Evolutionary conservation across 176 grass and related monocot species (phyloP), one percentile per base, ranked within the genome.

Genomic region (Carex kokanica): DNA sequence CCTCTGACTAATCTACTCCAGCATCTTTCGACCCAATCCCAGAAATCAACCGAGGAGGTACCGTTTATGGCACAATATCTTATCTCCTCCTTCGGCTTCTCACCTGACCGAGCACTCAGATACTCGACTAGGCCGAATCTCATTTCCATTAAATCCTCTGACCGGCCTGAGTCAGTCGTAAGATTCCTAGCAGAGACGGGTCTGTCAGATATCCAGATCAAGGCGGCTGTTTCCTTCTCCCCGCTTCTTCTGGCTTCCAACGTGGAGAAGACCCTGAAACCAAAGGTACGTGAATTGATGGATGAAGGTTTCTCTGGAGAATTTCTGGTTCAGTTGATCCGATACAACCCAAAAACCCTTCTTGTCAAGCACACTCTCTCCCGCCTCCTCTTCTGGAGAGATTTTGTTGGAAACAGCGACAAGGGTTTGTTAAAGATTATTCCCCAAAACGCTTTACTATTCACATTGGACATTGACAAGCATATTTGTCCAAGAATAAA

Each of bases 191-290:
- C 4, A 3, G 78, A 81, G 40, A 81, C 34, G 5, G 78, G 78
- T 17, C 41, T 63, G 12, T 41, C 78, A 1, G 77, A 80, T 55
- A 13, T 8, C 2, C 53, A 80, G 29, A 60, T 60, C 29, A 34
- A 63, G 54, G 29, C 78, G 15, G 34, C 36, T 40, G 12, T 81
- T 23, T 47, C 32, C 8, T 81, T 34, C 14, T 9, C 36, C 5
- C 58, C 86, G 23, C 20, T n/a, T 34, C 4, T 88, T 15, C 80
- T 88, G 20, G n/a, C n/a, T 80, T 51, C 24, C 17, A 88, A 60
- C 20, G 53, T 69, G 45, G 59, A 83, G 58, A 83, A 83, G 58
- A 83, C 70, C 16, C 27, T 88, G 18, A 49, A 69, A 40, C 81
- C 73, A 14, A 47, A 23, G 61, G 29, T 62, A 16, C 21, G 8